Evolutionary conservation across 2,329 filamentous ascomycete genomes (phyloP), one percentile per base, ranked within the genome.

Genomic region (Colletotrichum incanum): DNA sequence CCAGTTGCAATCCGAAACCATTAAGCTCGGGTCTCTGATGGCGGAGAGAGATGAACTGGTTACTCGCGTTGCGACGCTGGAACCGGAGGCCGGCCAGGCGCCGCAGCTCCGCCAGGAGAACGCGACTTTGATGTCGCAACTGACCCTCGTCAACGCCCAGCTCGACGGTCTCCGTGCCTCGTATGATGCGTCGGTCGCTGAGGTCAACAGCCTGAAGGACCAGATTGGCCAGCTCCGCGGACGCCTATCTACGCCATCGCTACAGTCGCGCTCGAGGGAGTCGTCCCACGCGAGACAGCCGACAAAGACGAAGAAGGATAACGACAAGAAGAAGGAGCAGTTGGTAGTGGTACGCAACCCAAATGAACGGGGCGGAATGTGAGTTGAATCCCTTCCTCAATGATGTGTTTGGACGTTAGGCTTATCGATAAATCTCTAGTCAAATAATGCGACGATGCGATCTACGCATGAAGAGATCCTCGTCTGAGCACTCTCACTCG

Each of bases 321-420:
- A 54, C 37, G 73, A 73, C 16, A 73, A 74, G 62, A 74, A 74
- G 65, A 65, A 71, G 61, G 71, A 73, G 26, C 71, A 74, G 64
- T 37, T 74, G 62, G 72, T 74, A 23, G 72, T 74, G 2, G 65
- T 74, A 8, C 67, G 73, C 2, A 69, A 74, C 58, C 73, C 73
- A 37, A 72, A 64, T 23, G 73, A 74, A 31, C 67, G 73, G 26
- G 67, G 68, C n/a, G 67, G 60, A 28, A 72, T 74, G 73, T 74
- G 47, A 74, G 73, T 67, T 9, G 26, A 6, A 18, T 0, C 8
- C 34, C 14, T 50, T 28, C 18, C 28, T 2, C 9, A 9, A 3
- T 12, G 16, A 14, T 28, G 5, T 34, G 11, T 4, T n/a, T 1
- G 3, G 26, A 16, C 31, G 31, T 41, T 34, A 62, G 67, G 39